phyloP scores from a whole-genome alignment of 1,284 basidiomycete species.

The Trichosporon sp. region DNA sequence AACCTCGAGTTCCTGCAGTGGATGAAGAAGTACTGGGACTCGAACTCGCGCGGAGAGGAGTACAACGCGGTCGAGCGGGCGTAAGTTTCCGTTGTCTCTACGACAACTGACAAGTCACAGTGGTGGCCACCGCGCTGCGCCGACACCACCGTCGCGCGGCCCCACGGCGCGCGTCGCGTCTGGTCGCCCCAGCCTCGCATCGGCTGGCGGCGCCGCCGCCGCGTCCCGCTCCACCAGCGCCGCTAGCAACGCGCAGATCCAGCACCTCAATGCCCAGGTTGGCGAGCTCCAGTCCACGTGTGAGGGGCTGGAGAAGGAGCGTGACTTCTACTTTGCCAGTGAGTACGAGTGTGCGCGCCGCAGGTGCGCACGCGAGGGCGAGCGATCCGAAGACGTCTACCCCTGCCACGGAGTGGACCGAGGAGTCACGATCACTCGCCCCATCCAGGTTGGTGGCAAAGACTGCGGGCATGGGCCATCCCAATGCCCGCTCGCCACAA shows the following conservation, averaged over 20 bases:
- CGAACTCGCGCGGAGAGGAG: conserved; percentile 80
- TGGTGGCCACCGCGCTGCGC: conserved; percentile 11
- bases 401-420: too few species aligned
- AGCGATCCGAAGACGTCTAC: too few species aligned
- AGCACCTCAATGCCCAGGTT: conserved; percentile 63
- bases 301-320: conserved; percentile 88
- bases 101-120: neutral
- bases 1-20: conserved; percentile 99
- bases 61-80: conserved; percentile 78
- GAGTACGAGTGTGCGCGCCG: conserved; percentile 57
- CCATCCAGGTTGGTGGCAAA: too few species aligned
- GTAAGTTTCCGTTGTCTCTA: conserved; percentile 37
- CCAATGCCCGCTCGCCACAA: too few species aligned
- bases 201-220: conserved; percentile 21
- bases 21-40: conserved; percentile 95
- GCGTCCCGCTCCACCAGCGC: conserved; percentile 33
- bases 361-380: too few species aligned
- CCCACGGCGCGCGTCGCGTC: conserved; percentile 29
- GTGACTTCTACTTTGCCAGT: conserved; percentile 98
- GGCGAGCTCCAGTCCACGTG: conserved; percentile 79
- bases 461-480: too few species aligned
- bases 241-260: conserved; percentile 37
- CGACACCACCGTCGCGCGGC: conserved; percentile 20
- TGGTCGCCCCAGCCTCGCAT: conserved; percentile 24
- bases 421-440: too few species aligned